Percentiles rank a stretch among this genome's conserved stretches.
Conservation (phyloP, 2,329 filamentous ascomycete species). For the Elsinoe batatas region DNA sequence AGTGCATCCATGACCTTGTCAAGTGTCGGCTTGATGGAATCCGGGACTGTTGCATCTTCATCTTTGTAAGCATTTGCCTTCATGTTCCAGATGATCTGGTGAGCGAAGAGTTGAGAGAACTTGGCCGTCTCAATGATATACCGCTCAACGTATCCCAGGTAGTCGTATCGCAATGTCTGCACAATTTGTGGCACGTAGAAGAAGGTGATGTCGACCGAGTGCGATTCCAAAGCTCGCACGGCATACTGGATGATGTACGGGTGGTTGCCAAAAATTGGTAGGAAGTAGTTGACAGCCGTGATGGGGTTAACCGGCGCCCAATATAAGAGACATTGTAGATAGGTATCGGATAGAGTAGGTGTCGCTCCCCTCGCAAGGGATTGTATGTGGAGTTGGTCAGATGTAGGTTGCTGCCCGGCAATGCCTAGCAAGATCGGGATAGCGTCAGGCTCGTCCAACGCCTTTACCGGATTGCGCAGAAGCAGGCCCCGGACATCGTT, state of each 20-base stretch:
- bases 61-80: constrained; percentile 98
- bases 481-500: constrained; percentile 71
- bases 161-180: constrained; percentile 86
- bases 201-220: constrained; percentile 94
- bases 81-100: constrained; percentile 99
- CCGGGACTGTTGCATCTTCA: constrained; percentile 82
- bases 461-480: constrained; percentile 74
- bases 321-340: constrained; percentile 66
- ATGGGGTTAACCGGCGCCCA: constrained; percentile 91
- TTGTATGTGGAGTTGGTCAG: constrained; percentile 3
- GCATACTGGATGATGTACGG: constrained; percentile 93
- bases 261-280: constrained; percentile 83
- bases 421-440: constrained; percentile 72
- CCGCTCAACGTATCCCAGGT: constrained; percentile 84
- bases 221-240: constrained; percentile 86
- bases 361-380: constrained; percentile 7
- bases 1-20: constrained; percentile 82
- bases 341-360: constrained; percentile 15
- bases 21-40: constrained; percentile 84
- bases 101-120: constrained; percentile 95
- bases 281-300: constrained; percentile 84
- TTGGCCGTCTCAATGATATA: constrained; percentile 96
- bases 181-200: constrained; percentile 99
- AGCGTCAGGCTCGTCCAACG: constrained; percentile 69
- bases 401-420: constrained; percentile 25